Conservation (phyloP, 208 protist genomes). For the Acanthamoeba quina region DNA sequence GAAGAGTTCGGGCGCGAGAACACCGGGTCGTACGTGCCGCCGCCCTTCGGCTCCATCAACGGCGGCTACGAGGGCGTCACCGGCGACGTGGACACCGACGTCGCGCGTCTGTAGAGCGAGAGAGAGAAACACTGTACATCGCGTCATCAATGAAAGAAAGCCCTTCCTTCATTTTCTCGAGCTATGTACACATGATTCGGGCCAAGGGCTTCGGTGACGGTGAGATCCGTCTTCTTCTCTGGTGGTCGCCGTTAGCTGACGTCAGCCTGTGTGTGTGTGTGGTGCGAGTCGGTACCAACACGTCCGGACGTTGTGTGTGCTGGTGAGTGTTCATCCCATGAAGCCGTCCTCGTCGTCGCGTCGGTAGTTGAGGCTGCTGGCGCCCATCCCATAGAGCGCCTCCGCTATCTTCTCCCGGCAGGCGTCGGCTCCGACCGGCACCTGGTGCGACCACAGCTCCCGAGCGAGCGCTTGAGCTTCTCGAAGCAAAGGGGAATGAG, state of each 20-base stretch:
- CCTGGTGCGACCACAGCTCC: not conserved
- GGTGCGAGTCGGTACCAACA: no score
- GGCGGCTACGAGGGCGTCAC: not conserved
- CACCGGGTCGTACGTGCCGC: not conserved
- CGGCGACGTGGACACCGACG: not conserved
- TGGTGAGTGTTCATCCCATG: not conserved
- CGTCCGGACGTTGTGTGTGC: not conserved
- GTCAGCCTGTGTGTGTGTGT: no score
- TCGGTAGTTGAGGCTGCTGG: slow-evolving; percentile 54
- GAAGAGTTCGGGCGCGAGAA: no score
- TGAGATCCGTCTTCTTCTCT: no score
- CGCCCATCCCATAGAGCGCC: slow-evolving; percentile 56
- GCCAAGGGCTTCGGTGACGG: no score
- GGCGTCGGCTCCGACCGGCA: not conserved
- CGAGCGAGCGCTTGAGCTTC: not conserved
- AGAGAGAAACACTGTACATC: no score
- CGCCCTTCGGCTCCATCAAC: not conserved
- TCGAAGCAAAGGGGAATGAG: not conserved
- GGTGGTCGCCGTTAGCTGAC: no score
- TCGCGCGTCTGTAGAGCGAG: not conserved
- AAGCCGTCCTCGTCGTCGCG: slow-evolving; percentile 56
- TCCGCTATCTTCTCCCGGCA: slow-evolving; percentile 32
- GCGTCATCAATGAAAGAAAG: no score
- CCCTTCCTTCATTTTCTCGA: no score
- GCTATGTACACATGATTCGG: no score